These are phyloP conservation scores for Trametes cingulata DNA, from an alignment of 768 basidiomycete genomes.

Conservation along the genomic window DNA sequence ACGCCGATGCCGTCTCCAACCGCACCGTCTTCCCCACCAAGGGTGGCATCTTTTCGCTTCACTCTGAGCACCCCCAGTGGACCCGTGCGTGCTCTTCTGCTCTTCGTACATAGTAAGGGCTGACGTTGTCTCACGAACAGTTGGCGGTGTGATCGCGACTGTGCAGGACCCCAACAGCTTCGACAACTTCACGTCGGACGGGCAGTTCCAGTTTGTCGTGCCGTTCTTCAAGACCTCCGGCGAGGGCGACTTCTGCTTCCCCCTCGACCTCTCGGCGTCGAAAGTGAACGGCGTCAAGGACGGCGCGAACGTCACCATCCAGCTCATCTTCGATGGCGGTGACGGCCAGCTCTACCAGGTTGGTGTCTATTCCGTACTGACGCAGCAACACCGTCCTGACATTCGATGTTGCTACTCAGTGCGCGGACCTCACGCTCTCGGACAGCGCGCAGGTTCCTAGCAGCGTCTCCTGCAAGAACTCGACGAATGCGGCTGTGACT, in stretches of 20 bases:
- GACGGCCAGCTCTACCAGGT: conserved; percentile 76
- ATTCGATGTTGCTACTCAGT: conserved; percentile 43
- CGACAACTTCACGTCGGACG: conserved; percentile 54
- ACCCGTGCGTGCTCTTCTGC: conserved; percentile 43
- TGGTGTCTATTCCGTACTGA: conserved; percentile 14
- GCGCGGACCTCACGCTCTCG: conserved; percentile 76
- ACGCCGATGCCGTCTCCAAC: conserved; percentile 48
- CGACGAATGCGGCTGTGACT: conserved; percentile 25
- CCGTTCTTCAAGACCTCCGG: conserved; percentile 52
- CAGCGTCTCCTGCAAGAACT: conserved; percentile 40
- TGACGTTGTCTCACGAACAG: conserved; percentile 33
- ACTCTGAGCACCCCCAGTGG: conserved; percentile 67
- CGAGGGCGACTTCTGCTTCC: conserved; percentile 67
- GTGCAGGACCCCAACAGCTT: conserved; percentile 62
- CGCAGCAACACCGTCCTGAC: background rate
- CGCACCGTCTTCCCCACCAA: conserved; percentile 71
- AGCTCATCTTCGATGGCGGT: conserved; percentile 67
- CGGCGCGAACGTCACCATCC: conserved; percentile 75
- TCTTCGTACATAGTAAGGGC: background rate
- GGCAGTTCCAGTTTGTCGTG: conserved; percentile 36
- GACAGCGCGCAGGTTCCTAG: conserved; percentile 50
- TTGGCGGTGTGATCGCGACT: conserved; percentile 56
- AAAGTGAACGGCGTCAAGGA: conserved; percentile 52
- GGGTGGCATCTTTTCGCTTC: conserved; percentile 59
- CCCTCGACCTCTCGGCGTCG: conserved; percentile 56